Base-by-base conservation (phyloP, 2,329 filamentous ascomycete species). In the Pseudogymnoascus sp. region DNA sequence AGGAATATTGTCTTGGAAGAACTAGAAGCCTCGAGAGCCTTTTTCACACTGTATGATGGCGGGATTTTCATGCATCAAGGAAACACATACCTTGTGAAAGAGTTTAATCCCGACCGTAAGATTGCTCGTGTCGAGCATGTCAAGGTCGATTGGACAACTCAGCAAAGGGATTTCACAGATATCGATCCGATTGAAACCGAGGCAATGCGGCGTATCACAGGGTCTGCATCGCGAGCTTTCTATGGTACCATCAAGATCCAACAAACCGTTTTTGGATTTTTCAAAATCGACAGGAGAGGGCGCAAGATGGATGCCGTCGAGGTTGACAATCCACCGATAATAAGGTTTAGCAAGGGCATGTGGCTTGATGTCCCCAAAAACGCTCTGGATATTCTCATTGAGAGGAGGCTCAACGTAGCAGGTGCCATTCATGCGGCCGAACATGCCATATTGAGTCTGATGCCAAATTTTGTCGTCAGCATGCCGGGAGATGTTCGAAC, bases 61-160 rank as follows among this genome's bases (percentile, higher is more conserved):
- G 94, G 91, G 47, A 97, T 99, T 64, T 99, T 96, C 76, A 79
- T 99, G 4, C 94, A 99, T 69, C 94, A 99, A 75, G 94, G 94
- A n/a, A 85, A 86, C 65, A 93, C 88, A 1, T 99, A 96, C 71
- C 81, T 97, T 2, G 90, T 99, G 60, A 89, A 91, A 67, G 92
- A 97, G 68, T 92, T 97, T 70, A 84, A 84, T 64, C 87, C 89
- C 0, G 90, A 94, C 35, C 82, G 82, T 64, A 87, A 86, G 70
- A 86, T 97, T 67, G 94, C 94, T 4, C 89, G 89, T 66, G 94
- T 99, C 3, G 88, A 94, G 73, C 84, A 84, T 63, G 93, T 97
- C 58, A 89, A 89, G 65, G 92, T 97, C 29, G 91, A 97, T 70
- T 99, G 92, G 92, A 96, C 87, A 1, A 99, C 94, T 0, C 85